Evolutionary conservation across 345 rosid species (phyloP), one percentile per base, ranked within the genome.

Genomic region (Salix suchowensis): DNA sequence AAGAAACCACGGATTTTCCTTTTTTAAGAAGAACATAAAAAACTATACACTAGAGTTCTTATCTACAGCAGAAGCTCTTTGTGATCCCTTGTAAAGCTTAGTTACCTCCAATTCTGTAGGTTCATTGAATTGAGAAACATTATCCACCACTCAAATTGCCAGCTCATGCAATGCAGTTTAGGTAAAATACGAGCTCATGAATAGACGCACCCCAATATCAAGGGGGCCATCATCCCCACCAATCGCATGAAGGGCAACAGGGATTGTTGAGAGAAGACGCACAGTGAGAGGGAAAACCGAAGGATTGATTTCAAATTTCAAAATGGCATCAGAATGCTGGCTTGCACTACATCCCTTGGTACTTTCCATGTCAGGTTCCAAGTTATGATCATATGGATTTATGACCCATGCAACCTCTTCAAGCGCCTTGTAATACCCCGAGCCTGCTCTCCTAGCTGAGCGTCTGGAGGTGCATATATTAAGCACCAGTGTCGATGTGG

Each of bases 161-260:
- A 68, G 70, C 30, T 46, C 74, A 21, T 28, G 8, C 16, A 44
- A 68, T 42, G 46, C 62, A 50, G 40, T 62, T 78, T 82, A 85
- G 82, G 77, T 76, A 13, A 88, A 82, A 82, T 95, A 95, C 55
- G 98, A 84, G 87, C 89, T 87, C 87, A 85, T 77, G 82, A 87
- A 93, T 75, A 95, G 88, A 79, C 94, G 86, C 2, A 81, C 92
- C 70, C 88, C 90, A 76, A 93, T 86, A 54, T 95, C 97, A 6
- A 82, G 86, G 73, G 97, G 97, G 40, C 93, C 96, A 61, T 84
- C 92, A 77, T 83, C 90, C 68, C 98, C 98, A 54, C 97, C 97
- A 71, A 88, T 80, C 4, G 97, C 97, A 80, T 89, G 82, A 65
- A 95, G 91, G 16, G 87, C 97, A 58, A 93, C 94, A 0, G 97